Conservation (phyloP, 768 basidiomycete genomes). For the Auricularia cornea region DNA sequence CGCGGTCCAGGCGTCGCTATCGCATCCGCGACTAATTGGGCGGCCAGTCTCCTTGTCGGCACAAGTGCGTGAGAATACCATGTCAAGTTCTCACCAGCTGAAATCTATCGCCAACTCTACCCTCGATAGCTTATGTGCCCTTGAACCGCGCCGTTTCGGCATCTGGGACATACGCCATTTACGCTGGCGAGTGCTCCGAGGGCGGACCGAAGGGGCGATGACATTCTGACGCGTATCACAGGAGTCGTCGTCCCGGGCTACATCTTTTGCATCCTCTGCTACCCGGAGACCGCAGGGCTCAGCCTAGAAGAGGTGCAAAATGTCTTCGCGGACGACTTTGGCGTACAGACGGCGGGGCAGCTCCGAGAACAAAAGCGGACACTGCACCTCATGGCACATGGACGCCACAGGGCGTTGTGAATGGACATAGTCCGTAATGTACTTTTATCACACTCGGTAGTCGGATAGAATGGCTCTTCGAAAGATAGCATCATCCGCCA, state of each 20-base stretch:
- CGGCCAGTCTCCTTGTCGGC: conserved; percentile 64
- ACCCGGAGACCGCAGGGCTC: conserved; percentile 74
- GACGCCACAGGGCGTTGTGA: background rate
- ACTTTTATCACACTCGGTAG: too few relatives aligned
- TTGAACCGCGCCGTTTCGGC: conserved; percentile 70
- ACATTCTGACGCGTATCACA: background rate
- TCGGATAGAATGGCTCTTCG: too few relatives aligned
- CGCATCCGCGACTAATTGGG: conserved; percentile 72
- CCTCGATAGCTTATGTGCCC: conserved; percentile 74
- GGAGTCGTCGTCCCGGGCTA: conserved; percentile 41
- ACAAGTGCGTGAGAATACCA: conserved; percentile 41
- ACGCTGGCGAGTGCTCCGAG: conserved; percentile 60
- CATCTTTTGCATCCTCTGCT: conserved; percentile 59
- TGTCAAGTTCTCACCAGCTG: too few relatives aligned
- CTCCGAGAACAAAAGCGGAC: background rate
- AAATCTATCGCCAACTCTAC: too few relatives aligned
- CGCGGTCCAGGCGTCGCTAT: conserved; percentile 72
- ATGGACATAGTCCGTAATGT: too few relatives aligned
- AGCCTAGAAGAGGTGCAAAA: conserved; percentile 52
- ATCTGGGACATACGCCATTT: conserved; percentile 68
- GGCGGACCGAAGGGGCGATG: background rate
- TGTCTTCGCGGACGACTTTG: conserved; percentile 21
- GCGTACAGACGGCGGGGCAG: background rate
- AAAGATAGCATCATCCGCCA: too few relatives aligned
- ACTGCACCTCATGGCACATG: background rate